Evolutionary conservation across 1,139 yeast genomes (phyloP), one percentile per base, ranked within the genome.

Genomic region (Candida neerlandica): DNA sequence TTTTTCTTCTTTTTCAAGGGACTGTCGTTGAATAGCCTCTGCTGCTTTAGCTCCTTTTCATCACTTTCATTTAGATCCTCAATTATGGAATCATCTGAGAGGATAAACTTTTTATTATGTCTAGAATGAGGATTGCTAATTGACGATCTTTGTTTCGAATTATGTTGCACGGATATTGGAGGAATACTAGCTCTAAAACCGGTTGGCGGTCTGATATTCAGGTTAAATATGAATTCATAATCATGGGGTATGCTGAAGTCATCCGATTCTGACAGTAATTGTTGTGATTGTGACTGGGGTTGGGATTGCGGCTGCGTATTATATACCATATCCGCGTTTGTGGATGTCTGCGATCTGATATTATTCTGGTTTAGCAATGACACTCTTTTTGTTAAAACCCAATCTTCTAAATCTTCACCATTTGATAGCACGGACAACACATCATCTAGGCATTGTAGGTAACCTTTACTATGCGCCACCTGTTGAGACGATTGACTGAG

Each of bases 371-470:
- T 69, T 29, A 67, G 63, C 27, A 82, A 64, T 51, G 81, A 85
- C 0, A 80, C 71, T 50, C 77, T 68, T 57, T 75, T 80, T 19
- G 77, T 66, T 18, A 79, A 62, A 0, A 80, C 79, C 83, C 86
- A 78, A 54, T 74, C 71, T 55, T 80, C 84, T 9, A 82, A 67
- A 54, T 80, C 83, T 2, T 77, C 78, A 15, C 71, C 77, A 18
- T 71, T 64, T 11, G 79, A 64, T 2, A 82, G 66, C n/a, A 76
- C 66, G n/a, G 67, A 63, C 2, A 82, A 57, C 23, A 84, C 57
- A 52, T 84, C 89, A 50, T 83, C 78, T 6, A 84, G 56, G 57
- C 87, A 82, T 35, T 75, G 77, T 42, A 82, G 60, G 55, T 84
- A 84, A 0, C 89, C 89, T 51, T 74, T 76, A 42, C 77, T 72